Conservation (phyloP, 805 yeast species). For the Metschnikowia hibisci region DNA sequence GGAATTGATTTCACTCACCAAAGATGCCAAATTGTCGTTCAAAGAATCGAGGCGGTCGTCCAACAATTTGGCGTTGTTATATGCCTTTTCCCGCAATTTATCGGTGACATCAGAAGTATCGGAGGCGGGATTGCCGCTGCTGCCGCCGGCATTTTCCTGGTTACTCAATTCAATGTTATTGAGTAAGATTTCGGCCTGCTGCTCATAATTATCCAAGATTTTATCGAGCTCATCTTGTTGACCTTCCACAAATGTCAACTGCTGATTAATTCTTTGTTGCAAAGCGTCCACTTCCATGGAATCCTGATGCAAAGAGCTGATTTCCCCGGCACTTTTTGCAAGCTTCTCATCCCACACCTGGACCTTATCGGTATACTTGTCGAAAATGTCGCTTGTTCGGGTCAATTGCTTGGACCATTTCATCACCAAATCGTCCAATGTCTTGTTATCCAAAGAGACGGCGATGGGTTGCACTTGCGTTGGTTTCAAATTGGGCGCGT, state of each 20-base stretch:
- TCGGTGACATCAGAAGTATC: conserved; percentile 55
- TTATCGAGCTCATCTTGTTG: conserved; percentile 91
- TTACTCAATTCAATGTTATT: conserved; percentile 32
- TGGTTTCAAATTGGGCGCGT: conserved; percentile 36
- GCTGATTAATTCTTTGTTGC: conserved; percentile 83
- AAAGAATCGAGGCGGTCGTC: conserved; percentile 77
- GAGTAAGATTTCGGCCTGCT: conserved; percentile 55
- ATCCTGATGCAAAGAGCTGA: conserved; percentile 70
- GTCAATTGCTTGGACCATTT: conserved; percentile 90
- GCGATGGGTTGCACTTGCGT: conserved; percentile 63
- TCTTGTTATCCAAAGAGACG: conserved; percentile 80
- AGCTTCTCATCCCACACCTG: conserved; percentile 83
- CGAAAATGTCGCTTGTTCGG: conserved; percentile 68
- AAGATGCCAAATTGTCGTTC: conserved; percentile 69
- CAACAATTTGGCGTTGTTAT: conserved; percentile 77
- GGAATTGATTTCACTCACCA: conserved; percentile 77
- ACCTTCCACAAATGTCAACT: conserved; percentile 75
- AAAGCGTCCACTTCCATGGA: conserved; percentile 79
- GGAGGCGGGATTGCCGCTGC: conserved; percentile 6
- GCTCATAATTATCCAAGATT: conserved; percentile 78
- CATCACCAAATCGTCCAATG: conserved; percentile 85
- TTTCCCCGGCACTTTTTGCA: conserved; percentile 81
- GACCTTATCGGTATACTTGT: conserved; percentile 67
- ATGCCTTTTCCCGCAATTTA: conserved; percentile 85
- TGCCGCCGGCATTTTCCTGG: conserved; percentile 9